These are phyloP conservation scores for Cutaneotrichosporon sp. DNA, from an alignment of 1,284 basidiomycete species.

Conservation along the genomic window DNA sequence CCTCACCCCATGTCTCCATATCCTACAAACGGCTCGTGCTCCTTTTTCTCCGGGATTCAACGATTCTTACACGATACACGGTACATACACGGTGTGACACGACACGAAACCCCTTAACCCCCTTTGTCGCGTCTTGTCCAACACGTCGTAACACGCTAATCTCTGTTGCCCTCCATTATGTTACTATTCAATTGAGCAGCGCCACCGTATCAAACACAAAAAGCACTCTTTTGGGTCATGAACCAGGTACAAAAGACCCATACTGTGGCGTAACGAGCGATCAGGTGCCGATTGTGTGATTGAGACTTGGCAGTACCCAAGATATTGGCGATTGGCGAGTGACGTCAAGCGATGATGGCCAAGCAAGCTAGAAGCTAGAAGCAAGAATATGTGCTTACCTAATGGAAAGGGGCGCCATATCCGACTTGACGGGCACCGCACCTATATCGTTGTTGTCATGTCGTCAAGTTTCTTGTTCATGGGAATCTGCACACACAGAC, in stretches of 20 bases:
- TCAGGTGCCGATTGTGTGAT: neutral
- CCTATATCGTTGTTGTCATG: too few relatives aligned
- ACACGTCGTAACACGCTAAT: neutral
- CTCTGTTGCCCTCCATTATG: neutral
- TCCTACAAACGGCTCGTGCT: neutral
- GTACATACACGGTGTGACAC: neutral
- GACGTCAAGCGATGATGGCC: neutral
- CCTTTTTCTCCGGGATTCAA: neutral
- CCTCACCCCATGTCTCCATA: too few relatives aligned
- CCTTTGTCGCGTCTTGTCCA: constrained; percentile 1
- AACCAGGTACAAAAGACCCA: neutral
- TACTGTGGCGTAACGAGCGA: neutral
- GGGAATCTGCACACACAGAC: neutral
- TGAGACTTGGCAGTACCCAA: neutral
- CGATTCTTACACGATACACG: neutral
- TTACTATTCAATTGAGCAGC: neutral
- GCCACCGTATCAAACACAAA: neutral
- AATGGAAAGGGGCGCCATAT: neutral
- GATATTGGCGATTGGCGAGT: neutral
- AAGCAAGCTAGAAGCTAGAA: too few relatives aligned
- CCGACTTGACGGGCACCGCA: too few relatives aligned
- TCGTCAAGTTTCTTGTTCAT: neutral
- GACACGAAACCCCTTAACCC: neutral
- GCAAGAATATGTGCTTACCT: neutral
- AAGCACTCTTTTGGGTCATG: neutral